Conservation (phyloP, 2,329 filamentous ascomycete genomes). For the Pleoardoris graminearum region DNA sequence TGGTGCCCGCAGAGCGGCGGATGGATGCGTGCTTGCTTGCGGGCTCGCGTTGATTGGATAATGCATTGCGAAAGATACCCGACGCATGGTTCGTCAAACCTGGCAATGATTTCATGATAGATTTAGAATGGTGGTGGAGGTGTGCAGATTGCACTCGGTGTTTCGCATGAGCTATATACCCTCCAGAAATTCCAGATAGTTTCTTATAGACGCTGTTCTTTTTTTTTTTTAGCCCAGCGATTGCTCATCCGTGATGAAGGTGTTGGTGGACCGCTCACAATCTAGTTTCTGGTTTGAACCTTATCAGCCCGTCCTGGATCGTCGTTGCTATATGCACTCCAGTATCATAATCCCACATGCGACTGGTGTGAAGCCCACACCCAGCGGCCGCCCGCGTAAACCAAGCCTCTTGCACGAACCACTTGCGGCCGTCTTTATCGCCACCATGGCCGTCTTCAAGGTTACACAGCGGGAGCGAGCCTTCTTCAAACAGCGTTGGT, state of each 20-base stretch:
- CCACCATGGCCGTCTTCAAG: slow-evolving; percentile 16
- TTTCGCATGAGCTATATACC: neutral
- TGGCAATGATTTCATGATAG: slow-evolving; percentile 5
- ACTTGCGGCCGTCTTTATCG: slow-evolving; percentile 33
- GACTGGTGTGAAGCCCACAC: slow-evolving; percentile 31
- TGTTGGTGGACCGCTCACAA: no score
- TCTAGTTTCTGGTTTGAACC: slow-evolving; percentile 22
- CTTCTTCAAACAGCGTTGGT: slow-evolving; percentile 29
- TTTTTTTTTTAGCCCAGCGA: no score
- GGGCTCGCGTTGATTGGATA: neutral
- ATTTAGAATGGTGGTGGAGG: neutral
- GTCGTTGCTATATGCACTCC: slow-evolving; percentile 39
- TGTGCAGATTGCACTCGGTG: neutral
- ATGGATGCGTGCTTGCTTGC: neutral
- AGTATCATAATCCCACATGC: slow-evolving; percentile 36
- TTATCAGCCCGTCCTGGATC: slow-evolving; percentile 39
- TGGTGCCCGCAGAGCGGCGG: neutral
- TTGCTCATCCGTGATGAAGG: no score
- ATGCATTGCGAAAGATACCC: slow-evolving; percentile 5
- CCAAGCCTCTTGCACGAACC: slow-evolving; percentile 40
- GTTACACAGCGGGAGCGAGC: slow-evolving; percentile 26
- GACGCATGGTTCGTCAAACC: slow-evolving; percentile 5
- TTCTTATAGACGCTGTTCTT: neutral
- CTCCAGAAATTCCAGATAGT: neutral
- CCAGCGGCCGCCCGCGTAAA: slow-evolving; percentile 28